Evolutionary conservation across 2,329 filamentous ascomycete genomes (phyloP), one percentile per base, ranked within the genome.

Genomic region (Whalleya microplaca): DNA sequence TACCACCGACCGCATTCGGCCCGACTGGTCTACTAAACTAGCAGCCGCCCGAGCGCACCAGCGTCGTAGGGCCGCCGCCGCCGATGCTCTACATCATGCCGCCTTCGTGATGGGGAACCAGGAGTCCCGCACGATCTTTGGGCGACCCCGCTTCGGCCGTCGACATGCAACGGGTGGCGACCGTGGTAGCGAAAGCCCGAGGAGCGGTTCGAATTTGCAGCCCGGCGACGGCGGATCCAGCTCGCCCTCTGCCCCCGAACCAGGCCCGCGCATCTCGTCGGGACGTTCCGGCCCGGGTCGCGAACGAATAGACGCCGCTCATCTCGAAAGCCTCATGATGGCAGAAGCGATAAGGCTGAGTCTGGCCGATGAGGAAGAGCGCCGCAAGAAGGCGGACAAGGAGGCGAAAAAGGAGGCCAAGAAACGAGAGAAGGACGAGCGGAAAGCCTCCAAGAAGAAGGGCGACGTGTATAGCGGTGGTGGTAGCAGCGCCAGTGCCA

Each of bases 301-400:
- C 43, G 66, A 59, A 55, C 63, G 59, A 44, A 66, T 53, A 67
- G 78, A 56, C 73, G 80, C 45, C 72, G 70, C 53, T 82, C 93
- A 98, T 65, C 81, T 98, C 0, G 95, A 99, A 71, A 94, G 96
- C 47, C 90, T 99, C 79, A 99, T 99, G 95, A 92, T 98, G 80
- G 92, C 95, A 81, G 95, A 99, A 72, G 95, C 95, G 0, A 96
- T 99, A 46, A 83, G 95, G 41, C 74, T 96, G 27, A 96, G 92
- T 46, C 79, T 99, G n/a, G 92, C 90, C 0, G 88, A 91, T 1
- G 95, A 99, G 71, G 94, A 98, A 68, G 94, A 98, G 42, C 84
- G 94, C n/a, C 90, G 92, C 64, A 88, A 84, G 45, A 95, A 91
- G 68, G 88, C 90, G 47, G 91, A 95, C 48, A 94, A 93, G 70